Evolutionary conservation across 306 rosid genomes (phyloP).

Genomic region (Prunus salicina): DNA sequence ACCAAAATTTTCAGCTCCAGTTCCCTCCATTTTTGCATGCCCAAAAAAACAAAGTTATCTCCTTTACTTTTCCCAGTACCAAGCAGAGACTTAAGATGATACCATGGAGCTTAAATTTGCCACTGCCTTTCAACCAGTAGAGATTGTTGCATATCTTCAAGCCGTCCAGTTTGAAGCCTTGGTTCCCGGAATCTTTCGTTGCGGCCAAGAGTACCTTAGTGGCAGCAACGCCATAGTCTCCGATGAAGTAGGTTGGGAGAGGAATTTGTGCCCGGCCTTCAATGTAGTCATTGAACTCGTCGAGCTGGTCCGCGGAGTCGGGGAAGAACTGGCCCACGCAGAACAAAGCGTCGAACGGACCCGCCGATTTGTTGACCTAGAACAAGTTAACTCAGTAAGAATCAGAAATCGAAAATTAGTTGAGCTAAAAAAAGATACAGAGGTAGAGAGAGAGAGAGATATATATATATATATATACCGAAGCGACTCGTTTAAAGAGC

Average conservation of each 20-base stretch:
- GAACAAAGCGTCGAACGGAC: conserved; percentile 85
- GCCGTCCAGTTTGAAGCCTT: conserved; percentile 92
- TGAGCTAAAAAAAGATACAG: conserved; percentile 9
- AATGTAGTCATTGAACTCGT: conserved; percentile 51
- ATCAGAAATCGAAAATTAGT: conserved; percentile 7
- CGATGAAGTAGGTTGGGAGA: conserved; percentile 84
- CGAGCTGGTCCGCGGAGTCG: conserved; percentile 61
- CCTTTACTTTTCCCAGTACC: neutral
- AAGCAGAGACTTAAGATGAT: conserved; percentile 9
- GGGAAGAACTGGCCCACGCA: conserved; percentile 98
- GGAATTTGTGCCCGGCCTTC: conserved; percentile 70
- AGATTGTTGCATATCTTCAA: conserved; percentile 65
- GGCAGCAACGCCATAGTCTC: conserved; percentile 88
- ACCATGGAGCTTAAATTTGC: conserved; percentile 74
- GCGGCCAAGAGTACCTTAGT: conserved; percentile 59
- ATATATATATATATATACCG: conserved; percentile 30
- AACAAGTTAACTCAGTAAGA: conserved; percentile 20
- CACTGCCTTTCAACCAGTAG: conserved; percentile 97
- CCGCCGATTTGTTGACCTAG: conserved; percentile 94
- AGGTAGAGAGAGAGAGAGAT: conserved; percentile 13
- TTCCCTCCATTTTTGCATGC: neutral
- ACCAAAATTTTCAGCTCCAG: neutral
- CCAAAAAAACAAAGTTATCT: neutral
- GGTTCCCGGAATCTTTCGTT: conserved; percentile 52
- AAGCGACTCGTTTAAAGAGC: conserved; percentile 86